Evolutionary conservation across 129 eudicot species (phyloP).

Genomic region (Ambrosia trifida): DNA sequence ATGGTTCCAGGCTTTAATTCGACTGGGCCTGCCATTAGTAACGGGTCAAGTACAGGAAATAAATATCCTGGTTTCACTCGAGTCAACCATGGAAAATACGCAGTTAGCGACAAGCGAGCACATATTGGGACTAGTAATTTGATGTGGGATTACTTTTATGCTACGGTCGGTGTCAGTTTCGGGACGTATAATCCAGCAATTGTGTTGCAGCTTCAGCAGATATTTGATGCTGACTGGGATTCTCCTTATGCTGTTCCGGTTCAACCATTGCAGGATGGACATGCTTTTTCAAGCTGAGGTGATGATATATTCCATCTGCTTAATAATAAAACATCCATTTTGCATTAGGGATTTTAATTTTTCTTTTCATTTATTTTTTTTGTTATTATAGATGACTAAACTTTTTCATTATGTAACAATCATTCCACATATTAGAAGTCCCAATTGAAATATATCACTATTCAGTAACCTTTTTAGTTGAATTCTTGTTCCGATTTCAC

Average conservation of each 20-base stretch:
- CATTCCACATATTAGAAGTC: not conserved
- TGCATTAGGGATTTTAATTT: slow-evolving; percentile 3
- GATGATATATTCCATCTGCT: not conserved
- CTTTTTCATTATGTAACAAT: not conserved
- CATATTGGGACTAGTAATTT: slow-evolving; percentile 88
- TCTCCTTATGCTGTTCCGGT: slow-evolving; percentile 77
- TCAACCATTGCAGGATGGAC: slow-evolving; percentile 47
- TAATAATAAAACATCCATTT: slow-evolving; percentile 14
- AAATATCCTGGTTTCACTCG: slow-evolving; percentile 66
- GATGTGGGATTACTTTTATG: slow-evolving; percentile 79
- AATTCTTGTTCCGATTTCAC: too few relatives aligned
- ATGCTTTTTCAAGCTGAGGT: slow-evolving; percentile 32
- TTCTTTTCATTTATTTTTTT: not conserved
- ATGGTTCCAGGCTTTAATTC: slow-evolving; percentile 68
- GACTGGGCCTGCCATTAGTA: slow-evolving; percentile 66
- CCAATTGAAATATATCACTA: not conserved
- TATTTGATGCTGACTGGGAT: slow-evolving; percentile 91
- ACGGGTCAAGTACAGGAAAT: slow-evolving; percentile 58
- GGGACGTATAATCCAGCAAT: slow-evolving; percentile 73
- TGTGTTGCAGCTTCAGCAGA: slow-evolving; percentile 68
- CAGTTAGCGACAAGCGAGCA: slow-evolving; percentile 73
- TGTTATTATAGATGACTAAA: not conserved
- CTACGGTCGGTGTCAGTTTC: slow-evolving; percentile 78
- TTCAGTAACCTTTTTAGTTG: too few relatives aligned
- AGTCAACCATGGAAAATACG: slow-evolving; percentile 87